Evolutionary conservation across 2,329 filamentous ascomycete species (phyloP).

Genomic region (Arachnopeziza araneosa): DNA sequence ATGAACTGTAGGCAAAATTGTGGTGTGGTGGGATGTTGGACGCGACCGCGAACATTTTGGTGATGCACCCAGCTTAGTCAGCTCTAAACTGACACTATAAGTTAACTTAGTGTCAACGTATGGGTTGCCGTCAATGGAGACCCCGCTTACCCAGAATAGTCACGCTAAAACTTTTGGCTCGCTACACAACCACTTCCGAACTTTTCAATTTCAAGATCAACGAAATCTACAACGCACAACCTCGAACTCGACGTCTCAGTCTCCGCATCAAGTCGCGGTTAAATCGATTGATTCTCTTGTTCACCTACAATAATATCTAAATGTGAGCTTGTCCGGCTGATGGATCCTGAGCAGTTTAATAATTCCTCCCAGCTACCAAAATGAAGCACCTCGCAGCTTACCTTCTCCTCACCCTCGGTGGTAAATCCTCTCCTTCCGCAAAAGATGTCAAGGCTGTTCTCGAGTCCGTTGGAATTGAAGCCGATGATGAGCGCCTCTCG

Average conservation of each 20-base stretch:
- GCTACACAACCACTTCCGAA: slow-evolving; percentile 8
- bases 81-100: no score
- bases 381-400: slow-evolving; percentile 99
- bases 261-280: slow-evolving; percentile 95
- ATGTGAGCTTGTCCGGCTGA: slow-evolving; percentile 19
- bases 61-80: no score
- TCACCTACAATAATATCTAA: slow-evolving; percentile 33
- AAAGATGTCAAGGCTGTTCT: slow-evolving; percentile 84
- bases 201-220: slow-evolving; percentile 5
- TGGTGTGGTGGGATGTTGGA: no score
- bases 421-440: slow-evolving; percentile 84
- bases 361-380: slow-evolving; percentile 49
- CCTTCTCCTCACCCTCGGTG: slow-evolving; percentile 91
- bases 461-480: slow-evolving; percentile 90
- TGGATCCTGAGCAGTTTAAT: slow-evolving; percentile 15
- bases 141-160: not conserved
- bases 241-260: slow-evolving; percentile 90
- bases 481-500: slow-evolving; percentile 78
- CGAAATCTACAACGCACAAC: slow-evolving; percentile 6
- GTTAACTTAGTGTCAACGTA: no score
- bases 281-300: slow-evolving; percentile 99
- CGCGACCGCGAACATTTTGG: no score
- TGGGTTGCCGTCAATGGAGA: not conserved
- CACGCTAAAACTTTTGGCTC: not conserved
- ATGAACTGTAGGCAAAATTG: no score